A percentile compares a stretch with the other conserved stretches of the same genome.
Evolutionary conservation across 495 filamentous ascomycete species (phyloP).

Genomic region (Penicillium riverlandense): DNA sequence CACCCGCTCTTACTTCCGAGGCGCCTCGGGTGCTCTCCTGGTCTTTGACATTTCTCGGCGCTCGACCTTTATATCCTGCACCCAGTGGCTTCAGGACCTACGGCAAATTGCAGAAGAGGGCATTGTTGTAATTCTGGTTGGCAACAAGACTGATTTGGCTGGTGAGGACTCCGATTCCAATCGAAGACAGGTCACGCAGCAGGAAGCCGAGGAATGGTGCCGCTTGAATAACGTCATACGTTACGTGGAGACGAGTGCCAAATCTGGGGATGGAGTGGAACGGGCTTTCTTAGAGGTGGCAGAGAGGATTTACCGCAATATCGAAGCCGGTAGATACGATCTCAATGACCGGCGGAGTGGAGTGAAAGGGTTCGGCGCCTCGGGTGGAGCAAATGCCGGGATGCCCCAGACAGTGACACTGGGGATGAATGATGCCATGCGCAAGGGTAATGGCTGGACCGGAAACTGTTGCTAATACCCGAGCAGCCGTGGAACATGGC

Average conservation of each 20-base stretch:
- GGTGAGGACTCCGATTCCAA: slow-evolving; percentile 42
- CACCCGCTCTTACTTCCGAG: slow-evolving; percentile 91
- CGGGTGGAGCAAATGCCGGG: slow-evolving; percentile 32
- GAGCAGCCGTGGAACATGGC: background rate
- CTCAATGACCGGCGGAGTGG: slow-evolving; percentile 88
- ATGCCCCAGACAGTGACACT: slow-evolving; percentile 48
- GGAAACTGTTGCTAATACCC: slow-evolving; percentile 41
- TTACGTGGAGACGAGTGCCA: slow-evolving; percentile 95
- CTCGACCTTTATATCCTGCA: slow-evolving; percentile 77
- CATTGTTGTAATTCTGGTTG: slow-evolving; percentile 89
- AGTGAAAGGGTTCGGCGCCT: slow-evolving; percentile 71
- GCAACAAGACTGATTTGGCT: slow-evolving; percentile 86
- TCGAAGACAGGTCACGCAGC: slow-evolving; percentile 65
- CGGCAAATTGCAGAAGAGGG: slow-evolving; percentile 87
- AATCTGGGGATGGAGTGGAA: slow-evolving; percentile 89
- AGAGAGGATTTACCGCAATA: slow-evolving; percentile 89
- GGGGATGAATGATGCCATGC: slow-evolving; percentile 49
- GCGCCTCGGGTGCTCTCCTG: slow-evolving; percentile 82
- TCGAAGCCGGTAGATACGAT: slow-evolving; percentile 88
- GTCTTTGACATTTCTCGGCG: slow-evolving; percentile 91
- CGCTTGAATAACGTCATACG: slow-evolving; percentile 69
- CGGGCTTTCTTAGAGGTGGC: slow-evolving; percentile 87
- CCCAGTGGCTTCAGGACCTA: slow-evolving; percentile 87
- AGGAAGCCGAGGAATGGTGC: slow-evolving; percentile 87
- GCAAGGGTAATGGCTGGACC: slow-evolving; percentile 34